Evolutionary conservation across 2,329 filamentous ascomycete genomes (phyloP), one percentile per base, ranked within the genome.

Genomic region (Curvularia verruculosa): DNA sequence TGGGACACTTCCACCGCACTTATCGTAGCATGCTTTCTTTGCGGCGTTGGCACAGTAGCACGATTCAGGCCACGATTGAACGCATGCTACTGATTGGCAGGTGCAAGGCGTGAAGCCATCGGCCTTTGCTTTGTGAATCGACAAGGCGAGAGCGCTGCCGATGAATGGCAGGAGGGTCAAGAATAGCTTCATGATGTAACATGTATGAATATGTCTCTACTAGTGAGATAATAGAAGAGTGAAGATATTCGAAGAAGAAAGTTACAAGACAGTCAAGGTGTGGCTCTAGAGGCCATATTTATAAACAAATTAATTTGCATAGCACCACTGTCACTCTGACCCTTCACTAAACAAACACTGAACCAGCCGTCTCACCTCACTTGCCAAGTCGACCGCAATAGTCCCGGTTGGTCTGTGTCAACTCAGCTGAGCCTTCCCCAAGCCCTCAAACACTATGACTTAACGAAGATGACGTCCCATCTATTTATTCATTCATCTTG

Each of bases 11-110:
- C 40, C 40, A 2, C 73, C 73, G 54, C 73, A 75, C 26, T 65
- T 67, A 1, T 69, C 48, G 36, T 60, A 70, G 51, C 73, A 75
- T 2, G n/a, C 48, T 24, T 63, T 52, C 29, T 63, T 63, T 18
- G 52, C 60, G n/a, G 46, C 56, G 48, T 72, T 70, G n/a, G 49
- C 49, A 52, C 73, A 75, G 52, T 69, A 55, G 47, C 73, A 75
- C 2, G 65, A 69, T 1, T 65, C 49, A 0, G 73, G 73, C 56
- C 63, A 74, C 7, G 60, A 40, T 50, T 66, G 63, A 7, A 50
- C 36, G 47, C 72, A 74, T 15, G 49, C 48, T 12, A 55, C 51
- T 7, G 49, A 5, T 9, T 68, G 64, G 59, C 70, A 74, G 15
- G 34, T 26, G 18, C 63, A 65, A 5, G 29, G 3, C 15, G 18